Evolutionary conservation across 768 basidiomycete species (phyloP).

Genomic region (Rhizopogon roseolus): DNA sequence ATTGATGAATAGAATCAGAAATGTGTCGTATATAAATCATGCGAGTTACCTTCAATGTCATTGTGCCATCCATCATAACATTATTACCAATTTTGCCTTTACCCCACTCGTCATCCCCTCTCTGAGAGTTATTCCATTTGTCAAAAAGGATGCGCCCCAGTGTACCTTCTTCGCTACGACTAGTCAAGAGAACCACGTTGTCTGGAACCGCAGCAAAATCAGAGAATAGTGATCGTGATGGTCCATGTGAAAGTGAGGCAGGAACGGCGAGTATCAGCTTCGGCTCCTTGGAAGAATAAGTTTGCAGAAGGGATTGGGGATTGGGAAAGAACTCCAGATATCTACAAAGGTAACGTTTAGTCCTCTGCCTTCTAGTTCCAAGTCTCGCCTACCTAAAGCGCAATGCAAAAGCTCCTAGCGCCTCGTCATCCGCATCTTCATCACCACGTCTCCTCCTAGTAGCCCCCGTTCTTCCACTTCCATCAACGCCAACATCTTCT

Average conservation of each 20-base stretch:
- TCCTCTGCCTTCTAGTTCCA: background rate
- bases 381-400: constrained; percentile 64
- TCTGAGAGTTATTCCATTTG: constrained; percentile 80
- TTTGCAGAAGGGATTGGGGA: constrained; percentile 73
- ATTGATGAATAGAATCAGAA: constrained; percentile 6
- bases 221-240: constrained; percentile 80
- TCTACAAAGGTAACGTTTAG: constrained; percentile 36
- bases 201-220: constrained; percentile 80
- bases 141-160: constrained; percentile 77
- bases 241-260: constrained; percentile 87
- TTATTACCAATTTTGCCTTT: constrained; percentile 85
- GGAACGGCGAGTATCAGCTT: constrained; percentile 95
- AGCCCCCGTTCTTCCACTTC: constrained; percentile 47
- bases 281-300: constrained; percentile 82
- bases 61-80: constrained; percentile 70
- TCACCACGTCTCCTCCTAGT: constrained; percentile 51
- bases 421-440: constrained; percentile 77
- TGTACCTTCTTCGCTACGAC: constrained; percentile 74
- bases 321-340: constrained; percentile 90
- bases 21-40: background rate
- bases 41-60: constrained; percentile 58
- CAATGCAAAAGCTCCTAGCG: constrained; percentile 78
- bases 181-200: constrained; percentile 86
- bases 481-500: constrained; percentile 85
- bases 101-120: constrained; percentile 82